These are phyloP conservation scores for Tubosaeta brunneosetosa DNA, from an alignment of 768 basidiomycete genomes.

Conservation along the genomic window DNA sequence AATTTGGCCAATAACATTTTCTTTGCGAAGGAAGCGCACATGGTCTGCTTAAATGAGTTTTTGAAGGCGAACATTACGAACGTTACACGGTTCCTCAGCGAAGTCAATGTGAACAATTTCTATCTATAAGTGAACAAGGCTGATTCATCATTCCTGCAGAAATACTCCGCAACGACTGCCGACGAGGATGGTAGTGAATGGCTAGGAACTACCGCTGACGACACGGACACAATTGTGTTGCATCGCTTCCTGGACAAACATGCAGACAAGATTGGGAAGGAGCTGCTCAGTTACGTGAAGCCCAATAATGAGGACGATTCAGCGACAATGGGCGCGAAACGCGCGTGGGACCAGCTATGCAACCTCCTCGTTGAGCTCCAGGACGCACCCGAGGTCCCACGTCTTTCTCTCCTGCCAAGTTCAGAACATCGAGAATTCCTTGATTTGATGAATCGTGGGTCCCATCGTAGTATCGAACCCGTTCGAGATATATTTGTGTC, in stretches of 20 bases:
- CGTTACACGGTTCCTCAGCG: conserved; percentile 73
- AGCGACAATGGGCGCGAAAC: conserved; percentile 60
- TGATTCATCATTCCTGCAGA: conserved; percentile 26
- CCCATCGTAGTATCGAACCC: conserved; percentile 53
- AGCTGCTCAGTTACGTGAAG: conserved; percentile 69
- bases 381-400: conserved; percentile 61
- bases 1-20: conserved; percentile 92
- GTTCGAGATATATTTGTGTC: conserved; percentile 67
- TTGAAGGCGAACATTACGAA: conserved; percentile 62
- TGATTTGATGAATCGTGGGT: conserved; percentile 62
- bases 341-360: conserved; percentile 81
- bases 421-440: conserved; percentile 59
- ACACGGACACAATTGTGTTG: conserved; percentile 77
- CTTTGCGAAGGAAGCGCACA: conserved; percentile 87
- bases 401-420: conserved; percentile 45
- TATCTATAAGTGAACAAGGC: not conserved
- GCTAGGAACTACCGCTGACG: conserved; percentile 72
- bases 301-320: conserved; percentile 51
- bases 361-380: conserved; percentile 76
- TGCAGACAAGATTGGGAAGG: conserved; percentile 84
- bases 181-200: conserved; percentile 69
- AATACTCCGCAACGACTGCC: conserved; percentile 38
- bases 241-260: conserved; percentile 84
- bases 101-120: conserved; percentile 53
- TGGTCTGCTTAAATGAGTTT: conserved; percentile 77